Evolutionary conservation across 1,284 basidiomycete species (phyloP).

Genomic region (Sporisorium reilianum): DNA sequence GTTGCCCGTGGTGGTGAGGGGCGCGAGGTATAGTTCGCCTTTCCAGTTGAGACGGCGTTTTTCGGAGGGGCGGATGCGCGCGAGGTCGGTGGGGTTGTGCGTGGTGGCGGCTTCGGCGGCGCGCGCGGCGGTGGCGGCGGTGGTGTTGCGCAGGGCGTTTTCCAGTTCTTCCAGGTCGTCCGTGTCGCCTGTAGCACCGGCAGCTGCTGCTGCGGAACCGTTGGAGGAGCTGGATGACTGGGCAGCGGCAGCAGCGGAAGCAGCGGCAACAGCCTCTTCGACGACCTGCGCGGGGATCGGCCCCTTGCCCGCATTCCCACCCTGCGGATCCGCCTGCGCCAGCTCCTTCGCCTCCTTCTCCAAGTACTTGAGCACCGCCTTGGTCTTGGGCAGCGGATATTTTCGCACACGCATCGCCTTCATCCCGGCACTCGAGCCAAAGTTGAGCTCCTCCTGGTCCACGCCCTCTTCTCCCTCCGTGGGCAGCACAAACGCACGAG

Average conservation of each 20-base stretch:
- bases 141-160: constrained; percentile 47
- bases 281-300: constrained; percentile 24
- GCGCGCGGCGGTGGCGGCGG: constrained; percentile 13
- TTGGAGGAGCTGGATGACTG: constrained; percentile 51
- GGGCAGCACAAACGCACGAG: constrained; percentile 26
- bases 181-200: constrained; percentile 72
- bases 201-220: constrained; percentile 73
- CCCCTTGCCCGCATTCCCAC: constrained; percentile 36
- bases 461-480: constrained; percentile 71
- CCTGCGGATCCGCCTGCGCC: constrained; percentile 22
- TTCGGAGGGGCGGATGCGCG: constrained; percentile 79
- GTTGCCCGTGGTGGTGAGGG: constrained; percentile 95
- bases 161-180: constrained; percentile 58
- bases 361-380: constrained; percentile 49
- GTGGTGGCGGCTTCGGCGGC: constrained; percentile 27
- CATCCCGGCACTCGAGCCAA: constrained; percentile 71
- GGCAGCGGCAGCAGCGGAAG: constrained; percentile 71
- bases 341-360: constrained; percentile 48
- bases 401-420: constrained; percentile 45
- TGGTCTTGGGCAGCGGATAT: constrained; percentile 55
- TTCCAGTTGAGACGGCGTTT: constrained; percentile 90
- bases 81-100: constrained; percentile 65
- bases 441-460: constrained; percentile 81
- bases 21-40: constrained; percentile 87
- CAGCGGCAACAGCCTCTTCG: constrained; percentile 15